Conservation (phyloP, 2,329 filamentous ascomycete species). For the Karstenula rhodostoma region DNA sequence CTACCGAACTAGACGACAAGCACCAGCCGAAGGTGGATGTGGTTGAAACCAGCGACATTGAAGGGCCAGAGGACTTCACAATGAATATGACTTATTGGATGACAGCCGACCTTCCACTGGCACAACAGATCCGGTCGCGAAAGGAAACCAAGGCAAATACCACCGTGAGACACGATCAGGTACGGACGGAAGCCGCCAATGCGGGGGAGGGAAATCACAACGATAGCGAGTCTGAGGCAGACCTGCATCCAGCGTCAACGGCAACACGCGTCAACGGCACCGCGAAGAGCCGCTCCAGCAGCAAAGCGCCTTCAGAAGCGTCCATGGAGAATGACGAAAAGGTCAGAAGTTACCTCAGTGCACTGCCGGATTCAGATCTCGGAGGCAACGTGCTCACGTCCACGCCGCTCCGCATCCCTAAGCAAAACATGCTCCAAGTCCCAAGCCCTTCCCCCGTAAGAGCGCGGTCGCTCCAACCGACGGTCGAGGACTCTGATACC, state of each 20-base stretch:
- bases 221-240: conserved; percentile 12
- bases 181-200: conserved; percentile 29
- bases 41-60: conserved; percentile 51
- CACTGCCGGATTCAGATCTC: conserved; percentile 46
- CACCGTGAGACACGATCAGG: conserved; percentile 29
- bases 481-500: conserved; percentile 48
- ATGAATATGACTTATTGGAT: conserved; percentile 56
- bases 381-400: conserved; percentile 34
- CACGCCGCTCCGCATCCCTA: conserved; percentile 35
- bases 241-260: conserved; percentile 25
- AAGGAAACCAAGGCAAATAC: conserved; percentile 37
- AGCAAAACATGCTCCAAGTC: conserved; percentile 38
- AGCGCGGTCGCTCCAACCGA: conserved; percentile 44
- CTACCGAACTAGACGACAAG: conserved; percentile 39
- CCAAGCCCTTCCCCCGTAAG: conserved; percentile 36
- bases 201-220: conserved; percentile 27
- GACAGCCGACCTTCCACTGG: conserved; percentile 43
- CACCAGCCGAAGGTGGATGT: conserved; percentile 44
- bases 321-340: conserved; percentile 51
- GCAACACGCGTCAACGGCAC: conserved; percentile 36
- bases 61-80: conserved; percentile 53
- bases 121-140: conserved; percentile 39
- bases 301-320: conserved; percentile 35
- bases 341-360: conserved; percentile 48
- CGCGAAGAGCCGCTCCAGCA: conserved; percentile 29